These are phyloP conservation scores for Aleurites moluccanus DNA, from an alignment of 441 rosid species.

Conservation along the genomic window DNA sequence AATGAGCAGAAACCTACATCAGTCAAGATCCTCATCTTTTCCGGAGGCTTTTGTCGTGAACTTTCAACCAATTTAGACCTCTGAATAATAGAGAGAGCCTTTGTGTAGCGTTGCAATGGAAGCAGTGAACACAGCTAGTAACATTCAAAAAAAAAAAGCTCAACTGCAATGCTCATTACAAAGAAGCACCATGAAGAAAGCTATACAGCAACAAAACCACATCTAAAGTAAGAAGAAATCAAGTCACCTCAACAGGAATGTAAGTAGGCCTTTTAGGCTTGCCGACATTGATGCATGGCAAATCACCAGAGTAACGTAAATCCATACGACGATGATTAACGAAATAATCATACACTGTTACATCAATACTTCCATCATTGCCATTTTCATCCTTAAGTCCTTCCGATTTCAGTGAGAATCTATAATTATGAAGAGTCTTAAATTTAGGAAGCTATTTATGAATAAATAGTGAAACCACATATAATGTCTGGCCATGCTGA, in stretches of 20 bases:
- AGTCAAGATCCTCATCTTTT: conserved; percentile 63
- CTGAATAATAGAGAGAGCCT: conserved; percentile 56
- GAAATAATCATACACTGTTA: conserved; percentile 70
- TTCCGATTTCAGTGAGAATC: conserved; percentile 53
- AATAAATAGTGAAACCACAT: conserved; percentile 13
- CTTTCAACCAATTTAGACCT: conserved; percentile 80
- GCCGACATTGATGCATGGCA: conserved; percentile 84
- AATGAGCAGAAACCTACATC: conserved; percentile 35
- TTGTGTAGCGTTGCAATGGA: conserved; percentile 78
- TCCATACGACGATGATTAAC: conserved; percentile 46
- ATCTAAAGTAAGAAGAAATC: background rate
- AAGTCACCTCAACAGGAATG: conserved; percentile 71
- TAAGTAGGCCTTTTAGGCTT: conserved; percentile 78
- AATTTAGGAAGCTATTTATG: background rate
- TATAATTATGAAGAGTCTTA: conserved; percentile 23
- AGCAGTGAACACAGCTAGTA: conserved; percentile 63
- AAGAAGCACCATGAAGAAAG: no score
- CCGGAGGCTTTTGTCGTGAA: conserved; percentile 83
- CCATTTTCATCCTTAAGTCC: conserved; percentile 38
- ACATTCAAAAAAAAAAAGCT: background rate
- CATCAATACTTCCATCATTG: conserved; percentile 23
- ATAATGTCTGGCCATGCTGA: background rate
- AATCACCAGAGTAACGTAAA: conserved; percentile 57
- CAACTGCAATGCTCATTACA: background rate
- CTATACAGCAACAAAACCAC: background rate